Evolutionary conservation across 352 stramenopile species (phyloP).

Genomic region (Phytopythium montanum): DNA sequence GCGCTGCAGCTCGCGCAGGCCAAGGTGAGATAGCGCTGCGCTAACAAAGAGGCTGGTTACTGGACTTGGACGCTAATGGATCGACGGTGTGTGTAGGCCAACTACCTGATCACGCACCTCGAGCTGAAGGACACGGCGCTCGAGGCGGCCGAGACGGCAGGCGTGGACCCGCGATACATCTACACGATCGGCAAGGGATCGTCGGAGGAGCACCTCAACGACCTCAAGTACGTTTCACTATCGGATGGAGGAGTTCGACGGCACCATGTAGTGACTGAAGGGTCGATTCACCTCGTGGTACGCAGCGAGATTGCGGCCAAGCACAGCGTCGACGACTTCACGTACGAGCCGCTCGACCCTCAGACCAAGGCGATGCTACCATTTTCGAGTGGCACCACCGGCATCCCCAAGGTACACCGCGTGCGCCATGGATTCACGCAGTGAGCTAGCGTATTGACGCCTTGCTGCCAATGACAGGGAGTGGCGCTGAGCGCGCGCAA

Average conservation of each 20-base stretch:
- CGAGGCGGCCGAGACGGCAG: conserved; percentile 19
- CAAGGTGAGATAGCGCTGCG: conserved; percentile 13
- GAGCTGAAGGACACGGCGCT: conserved; percentile 24
- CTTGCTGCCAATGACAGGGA: conserved; percentile 13
- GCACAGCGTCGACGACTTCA: conserved; percentile 31
- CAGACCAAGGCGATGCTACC: conserved; percentile 62
- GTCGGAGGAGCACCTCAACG: conserved; percentile 17
- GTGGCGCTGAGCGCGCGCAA: conserved; percentile 84
- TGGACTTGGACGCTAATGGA: not conserved
- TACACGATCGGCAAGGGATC: conserved; percentile 32
- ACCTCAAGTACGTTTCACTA: conserved; percentile 31
- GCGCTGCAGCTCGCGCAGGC: conserved; percentile 29
- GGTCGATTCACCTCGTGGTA: conserved; percentile 2
- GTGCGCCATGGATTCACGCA: not conserved
- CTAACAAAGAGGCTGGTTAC: not conserved
- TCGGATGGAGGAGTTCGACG: not conserved
- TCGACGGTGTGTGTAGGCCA: conserved; percentile 12
- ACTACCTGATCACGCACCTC: conserved; percentile 37
- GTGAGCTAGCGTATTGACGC: not conserved
- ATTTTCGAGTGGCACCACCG: conserved; percentile 93
- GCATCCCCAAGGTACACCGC: conserved; percentile 61
- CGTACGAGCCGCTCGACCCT: conserved; percentile 53
- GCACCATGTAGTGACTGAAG: not conserved
- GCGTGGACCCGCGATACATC: conserved; percentile 24
- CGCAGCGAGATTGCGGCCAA: conserved; percentile 32